Base-by-base conservation (phyloP, 192 early-diverging fungal species). In the Rhizophagus sp. region DNA sequence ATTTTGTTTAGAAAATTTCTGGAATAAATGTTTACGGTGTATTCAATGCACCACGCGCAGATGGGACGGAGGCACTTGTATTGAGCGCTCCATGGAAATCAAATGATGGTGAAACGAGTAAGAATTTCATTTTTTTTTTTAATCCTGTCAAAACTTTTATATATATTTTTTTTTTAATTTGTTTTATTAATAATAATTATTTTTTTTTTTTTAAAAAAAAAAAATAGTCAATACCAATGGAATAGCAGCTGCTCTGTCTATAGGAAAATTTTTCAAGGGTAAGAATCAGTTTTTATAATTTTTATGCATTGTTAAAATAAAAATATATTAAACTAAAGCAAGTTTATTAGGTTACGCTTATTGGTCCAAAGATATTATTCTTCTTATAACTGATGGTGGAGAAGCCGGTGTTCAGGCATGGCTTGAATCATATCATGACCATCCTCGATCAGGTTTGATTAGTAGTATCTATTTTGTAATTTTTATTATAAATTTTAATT, bases 341-440 rank as follows among this genome's bases (percentile, higher is more conserved):
- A 41, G 39, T 27, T 24, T 41, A 27, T 24, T 81, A 82, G 90
- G 89, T 36, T 84, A 91, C 71, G 91, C 91, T 63, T 93, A 96
- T 83, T 97, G 96, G 95, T 92, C 96, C 62, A 96, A 97, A 83
- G 97, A 98, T 82, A 88, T 97, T 27, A 91, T 98, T 11, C 92
- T 98, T 67, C 83, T 98, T 19, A 91, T 97, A 11, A 91, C 96
- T 0, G 95, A 96, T 80, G 86, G 90, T 3, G 93, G 91, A 49
- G 87, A 90, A 25, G 67, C 85, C 6, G 97, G 97, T 1, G 92
- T 93, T 22, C 92, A 95, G 75, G 91, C 91, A 36, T 98, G 95
- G 95, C 86, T 98, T 44, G 89, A 93, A 47, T 93, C 94, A 15
- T 98, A 98, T 82, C 97, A 97, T 84, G 96, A 95, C 25, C 80